phyloP scores from a whole-genome alignment of 192 early-diverging fungal species.

The Umbelopsis ramanniana region DNA sequence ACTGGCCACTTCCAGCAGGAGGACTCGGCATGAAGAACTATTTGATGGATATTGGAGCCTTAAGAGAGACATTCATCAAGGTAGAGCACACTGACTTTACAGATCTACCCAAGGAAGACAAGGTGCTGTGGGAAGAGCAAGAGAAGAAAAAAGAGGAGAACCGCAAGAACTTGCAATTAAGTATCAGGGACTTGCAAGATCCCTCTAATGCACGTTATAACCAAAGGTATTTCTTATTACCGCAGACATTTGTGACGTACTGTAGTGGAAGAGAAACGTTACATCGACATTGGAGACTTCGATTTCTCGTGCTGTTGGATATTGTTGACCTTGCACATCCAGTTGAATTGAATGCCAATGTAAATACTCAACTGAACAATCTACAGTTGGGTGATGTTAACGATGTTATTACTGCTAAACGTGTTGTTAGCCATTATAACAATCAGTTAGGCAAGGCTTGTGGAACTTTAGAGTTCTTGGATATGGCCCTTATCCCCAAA shows the following conservation, averaged over 20 bases:
- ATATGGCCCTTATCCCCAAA: constrained; percentile 19
- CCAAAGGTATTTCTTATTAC: background rate
- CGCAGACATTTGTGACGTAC: background rate
- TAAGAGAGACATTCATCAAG: background rate
- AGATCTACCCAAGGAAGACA: constrained; percentile 15
- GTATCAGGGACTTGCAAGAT: background rate
- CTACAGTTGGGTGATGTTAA: background rate
- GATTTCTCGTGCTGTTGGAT: background rate
- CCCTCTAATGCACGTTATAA: background rate
- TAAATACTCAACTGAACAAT: background rate
- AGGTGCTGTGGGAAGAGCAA: constrained; percentile 2
- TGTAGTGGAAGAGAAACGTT: background rate
- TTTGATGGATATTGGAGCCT: constrained; percentile 13
- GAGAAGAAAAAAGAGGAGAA: background rate
- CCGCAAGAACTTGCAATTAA: background rate
- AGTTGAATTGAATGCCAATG: background rate
- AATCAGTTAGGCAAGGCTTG: constrained; percentile 10
- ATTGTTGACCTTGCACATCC: background rate
- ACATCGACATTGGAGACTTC: background rate
- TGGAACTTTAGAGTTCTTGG: constrained; percentile 14
- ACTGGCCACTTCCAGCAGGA: constrained; percentile 23
- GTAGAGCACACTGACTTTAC: background rate
- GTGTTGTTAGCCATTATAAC: constrained; percentile 16
- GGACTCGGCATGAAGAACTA: constrained; percentile 25
- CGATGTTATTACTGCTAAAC: background rate